Evolutionary conservation across 495 filamentous ascomycete species (phyloP), one percentile per base, ranked within the genome.

Genomic region (Tuber brumale): DNA sequence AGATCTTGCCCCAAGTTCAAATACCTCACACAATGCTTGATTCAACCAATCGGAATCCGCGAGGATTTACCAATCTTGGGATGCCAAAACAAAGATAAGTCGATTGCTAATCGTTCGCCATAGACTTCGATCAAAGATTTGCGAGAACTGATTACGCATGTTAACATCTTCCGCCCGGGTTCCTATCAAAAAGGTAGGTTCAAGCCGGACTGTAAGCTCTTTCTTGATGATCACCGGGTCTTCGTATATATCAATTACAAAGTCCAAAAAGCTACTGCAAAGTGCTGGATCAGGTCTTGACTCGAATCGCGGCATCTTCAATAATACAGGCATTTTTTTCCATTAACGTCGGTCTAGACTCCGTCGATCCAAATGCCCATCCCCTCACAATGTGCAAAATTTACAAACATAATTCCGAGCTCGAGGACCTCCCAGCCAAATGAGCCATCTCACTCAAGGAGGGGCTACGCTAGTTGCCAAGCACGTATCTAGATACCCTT

Each of bases 241-340:
- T 78, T 99, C 96, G 80, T 99, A 99, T 51, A 99, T 97, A 61
- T 94, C 90, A 77, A 98, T 97, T 31, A 99, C 94, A 51, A 99
- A 88, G 71, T 99, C 92, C 57, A 99, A 88, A 87, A 97, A 99
- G 82, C 93, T 93, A 80, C 90, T 93, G 66, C 97, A 85, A 85
- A 98, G 90, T 0, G 92, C 91, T 44, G 89, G 89, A 83, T 97
- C 94, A 18, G 87, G 83, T 35, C 94, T 89, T 71, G 91, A 88
- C 83, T 99, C 96, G 76, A 99, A 98, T 0, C 93, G 89, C 57
- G 97, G 85, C 96, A 99, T 99, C 85, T 99, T 99, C 81, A 93
- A 92, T 27, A 99, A 83, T 0, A 99, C 95, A 1, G 96, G 96
- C 1, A 93, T 97, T 85, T 98, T 98, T 84, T 99, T n/a, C 96